Conservation (phyloP, 306 rosid genomes). For the Quercus gilva region DNA sequence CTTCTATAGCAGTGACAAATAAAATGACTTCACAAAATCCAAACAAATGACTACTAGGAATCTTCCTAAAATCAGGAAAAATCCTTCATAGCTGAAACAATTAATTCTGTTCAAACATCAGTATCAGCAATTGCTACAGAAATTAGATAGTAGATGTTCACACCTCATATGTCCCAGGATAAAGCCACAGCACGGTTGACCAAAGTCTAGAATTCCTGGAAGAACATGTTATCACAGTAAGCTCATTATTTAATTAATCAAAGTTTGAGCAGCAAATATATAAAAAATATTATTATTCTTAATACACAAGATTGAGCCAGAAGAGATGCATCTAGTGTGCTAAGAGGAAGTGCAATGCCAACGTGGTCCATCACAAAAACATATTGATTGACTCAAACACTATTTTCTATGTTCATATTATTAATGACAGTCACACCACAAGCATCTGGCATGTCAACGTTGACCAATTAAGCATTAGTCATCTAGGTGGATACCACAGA, state of each 20-base stretch:
- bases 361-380: neutral
- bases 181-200: slow-evolving; percentile 83
- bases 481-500: neutral
- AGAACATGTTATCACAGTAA: slow-evolving; percentile 21
- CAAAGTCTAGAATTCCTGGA: slow-evolving; percentile 65
- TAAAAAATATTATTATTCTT: neutral
- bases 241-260: slow-evolving; percentile 16
- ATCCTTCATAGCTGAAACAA: neutral
- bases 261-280: neutral
- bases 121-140: neutral
- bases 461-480: neutral
- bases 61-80: neutral
- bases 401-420: neutral
- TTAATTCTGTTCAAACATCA: neutral
- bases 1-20: neutral
- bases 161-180: slow-evolving; percentile 96
- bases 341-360: neutral
- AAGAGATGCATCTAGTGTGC: neutral
- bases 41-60: neutral
- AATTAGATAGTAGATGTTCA: slow-evolving; percentile 30
- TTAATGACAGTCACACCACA: neutral
- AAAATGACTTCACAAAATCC: neutral
- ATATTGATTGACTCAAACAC: neutral
- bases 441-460: neutral
- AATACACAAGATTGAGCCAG: neutral